Base-by-base conservation (phyloP, 1,139 yeast genomes). In the Suhomyces chickasaworum region DNA sequence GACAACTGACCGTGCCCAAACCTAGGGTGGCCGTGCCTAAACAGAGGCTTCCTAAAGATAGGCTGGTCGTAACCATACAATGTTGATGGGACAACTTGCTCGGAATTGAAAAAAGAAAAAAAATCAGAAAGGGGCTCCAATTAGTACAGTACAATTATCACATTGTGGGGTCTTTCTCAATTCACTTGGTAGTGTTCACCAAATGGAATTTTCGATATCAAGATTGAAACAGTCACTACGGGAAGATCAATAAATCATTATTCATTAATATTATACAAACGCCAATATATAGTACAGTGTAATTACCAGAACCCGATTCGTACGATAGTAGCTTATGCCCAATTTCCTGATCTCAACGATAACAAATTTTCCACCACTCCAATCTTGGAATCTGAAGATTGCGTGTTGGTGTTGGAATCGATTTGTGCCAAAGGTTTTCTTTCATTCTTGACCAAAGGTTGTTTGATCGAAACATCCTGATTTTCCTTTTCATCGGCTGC, bases 351-450 rank as follows among this genome's bases (percentile, higher is more conserved):
- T 56, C 71, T 68, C 53, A 77, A 67, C 32, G 78, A 66, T 42
- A 77, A 65, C 53, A 77, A 68, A 56, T 72, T 69, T 50, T 75
- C 71, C 31, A 70, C 77, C 31, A 58, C 63, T 25, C 67, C 66
- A 21, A 49, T 52, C 46, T 56, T 58, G 32, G 38, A 30, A 45
- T 53, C 53, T 37, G 49, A 42, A 37, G 53, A 41, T 43, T 53
- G 44, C 37, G 54, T 41, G 35, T 50, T 44, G 37, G 54, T 41
- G 35, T 50, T 40, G 45, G 51, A 20, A 46, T 52, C 32, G 29
- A 39, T 44, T 27, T 6, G 38, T 33, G 50, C 49, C 56, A 58
- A 41, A 54, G 55, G 49, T 37, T 46, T 56, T 54, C 53, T 57
- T 43, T 42, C 49, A 15, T 16, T n/a, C 22, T 37, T 42, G 16